Conservation (phyloP, 2,329 filamentous ascomycete species). For the Didymella pomorum region DNA sequence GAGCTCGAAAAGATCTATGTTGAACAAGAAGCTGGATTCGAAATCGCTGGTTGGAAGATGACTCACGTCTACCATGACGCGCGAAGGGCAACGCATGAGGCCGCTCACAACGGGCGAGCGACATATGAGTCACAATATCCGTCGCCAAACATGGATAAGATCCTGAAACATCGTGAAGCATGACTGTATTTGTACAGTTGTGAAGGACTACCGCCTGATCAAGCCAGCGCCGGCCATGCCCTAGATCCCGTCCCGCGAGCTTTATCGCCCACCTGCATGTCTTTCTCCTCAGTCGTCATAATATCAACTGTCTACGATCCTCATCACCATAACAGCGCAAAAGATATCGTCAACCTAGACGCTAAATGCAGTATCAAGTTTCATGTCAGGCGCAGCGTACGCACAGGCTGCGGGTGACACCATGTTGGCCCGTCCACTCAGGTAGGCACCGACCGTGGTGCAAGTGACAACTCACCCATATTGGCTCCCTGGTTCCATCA, state of each 20-base stretch:
- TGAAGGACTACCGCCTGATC: not conserved
- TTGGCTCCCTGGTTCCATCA: not conserved
- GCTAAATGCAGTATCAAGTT: not conserved
- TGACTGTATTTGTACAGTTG: not conserved
- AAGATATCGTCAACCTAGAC: not conserved
- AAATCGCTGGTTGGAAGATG: no score
- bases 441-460: not conserved
- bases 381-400: not conserved
- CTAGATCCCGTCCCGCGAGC: not conserved
- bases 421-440: not conserved
- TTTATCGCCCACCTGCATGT: not conserved
- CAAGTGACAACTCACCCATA: not conserved
- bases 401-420: conserved; percentile 4
- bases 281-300: not conserved
- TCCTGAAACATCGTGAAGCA: not conserved
- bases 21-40: no score
- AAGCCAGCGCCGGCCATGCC: conserved; percentile 1
- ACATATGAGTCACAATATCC: conserved; percentile 1
- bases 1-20: no score
- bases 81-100: not conserved
- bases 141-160: no score
- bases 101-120: not conserved
- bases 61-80: not conserved
- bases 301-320: not conserved
- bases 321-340: not conserved